phyloP scores from a whole-genome alignment of 768 basidiomycete genomes.

The Termitomyces titanicus region DNA sequence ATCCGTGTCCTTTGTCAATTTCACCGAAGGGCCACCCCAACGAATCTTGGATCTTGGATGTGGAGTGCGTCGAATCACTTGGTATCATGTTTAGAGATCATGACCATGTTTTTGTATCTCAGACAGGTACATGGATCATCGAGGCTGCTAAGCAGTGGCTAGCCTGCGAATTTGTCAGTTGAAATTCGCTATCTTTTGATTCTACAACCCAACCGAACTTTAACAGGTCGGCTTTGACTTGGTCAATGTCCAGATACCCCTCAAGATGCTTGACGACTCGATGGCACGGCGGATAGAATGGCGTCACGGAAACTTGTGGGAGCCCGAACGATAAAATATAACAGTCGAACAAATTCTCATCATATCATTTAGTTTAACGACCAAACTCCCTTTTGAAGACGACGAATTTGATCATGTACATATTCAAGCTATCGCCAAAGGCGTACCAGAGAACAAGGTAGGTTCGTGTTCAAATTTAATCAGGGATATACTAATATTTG shows the following conservation, averaged over 20 bases:
- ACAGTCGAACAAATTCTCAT: background rate
- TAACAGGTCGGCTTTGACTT: slow-evolving; percentile 75
- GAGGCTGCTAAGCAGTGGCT: slow-evolving; percentile 74
- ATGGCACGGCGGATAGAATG: slow-evolving; percentile 61
- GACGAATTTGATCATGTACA: slow-evolving; percentile 84
- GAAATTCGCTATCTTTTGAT: background rate
- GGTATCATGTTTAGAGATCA: background rate
- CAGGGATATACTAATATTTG: slow-evolving; percentile 3
- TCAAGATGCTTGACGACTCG: slow-evolving; percentile 43
- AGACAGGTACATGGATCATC: slow-evolving; percentile 71
- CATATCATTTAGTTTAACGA: slow-evolving; percentile 53
- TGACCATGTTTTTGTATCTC: background rate
- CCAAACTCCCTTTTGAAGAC: slow-evolving; percentile 75
- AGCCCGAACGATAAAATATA: background rate
- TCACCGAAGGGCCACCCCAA: slow-evolving; percentile 45
- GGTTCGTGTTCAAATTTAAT: background rate
- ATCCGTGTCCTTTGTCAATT: slow-evolving; percentile 60
- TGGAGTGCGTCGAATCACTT: slow-evolving; percentile 47
- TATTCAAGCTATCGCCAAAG: slow-evolving; percentile 59
- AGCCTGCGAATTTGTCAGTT: slow-evolving; percentile 54
- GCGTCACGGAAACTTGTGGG: slow-evolving; percentile 77
- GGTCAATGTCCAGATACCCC: slow-evolving; percentile 68
- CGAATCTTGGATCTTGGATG: slow-evolving; percentile 69
- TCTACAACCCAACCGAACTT: background rate
- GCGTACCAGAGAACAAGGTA: slow-evolving; percentile 75